Evolutionary conservation across 768 basidiomycete genomes (phyloP).

Genomic region (Russula abietina): DNA sequence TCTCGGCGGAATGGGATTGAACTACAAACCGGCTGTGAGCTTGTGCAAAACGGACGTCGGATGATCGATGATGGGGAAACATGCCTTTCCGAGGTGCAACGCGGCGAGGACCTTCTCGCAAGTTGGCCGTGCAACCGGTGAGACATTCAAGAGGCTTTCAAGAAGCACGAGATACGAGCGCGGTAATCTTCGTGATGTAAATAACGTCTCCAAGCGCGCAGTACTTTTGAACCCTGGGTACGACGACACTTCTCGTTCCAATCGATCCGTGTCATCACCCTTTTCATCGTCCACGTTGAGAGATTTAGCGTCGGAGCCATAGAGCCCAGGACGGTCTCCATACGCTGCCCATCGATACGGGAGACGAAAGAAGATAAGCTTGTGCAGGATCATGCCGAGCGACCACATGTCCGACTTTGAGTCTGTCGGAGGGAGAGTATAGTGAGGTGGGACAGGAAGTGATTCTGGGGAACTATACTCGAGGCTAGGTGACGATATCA

Average conservation of each 20-base stretch:
- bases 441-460: constrained; percentile 59
- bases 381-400: constrained; percentile 92
- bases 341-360: constrained; percentile 74
- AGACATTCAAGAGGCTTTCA: constrained; percentile 61
- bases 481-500: constrained; percentile 11
- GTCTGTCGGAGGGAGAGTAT: constrained; percentile 62
- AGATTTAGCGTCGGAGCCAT: constrained; percentile 14
- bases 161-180: constrained; percentile 64
- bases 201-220: constrained; percentile 44
- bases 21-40: background rate
- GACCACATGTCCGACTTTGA: constrained; percentile 97
- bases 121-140: constrained; percentile 56
- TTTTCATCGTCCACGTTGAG: constrained; percentile 37
- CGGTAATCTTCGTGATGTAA: constrained; percentile 69
- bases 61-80: constrained; percentile 27
- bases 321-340: constrained; percentile 37
- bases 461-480: constrained; percentile 57
- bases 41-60: background rate
- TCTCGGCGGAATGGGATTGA: constrained; percentile 12
- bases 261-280: constrained; percentile 54
- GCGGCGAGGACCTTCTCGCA: constrained; percentile 67
- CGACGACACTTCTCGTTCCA: constrained; percentile 65
- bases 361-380: constrained; percentile 83
- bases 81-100: constrained; percentile 66
- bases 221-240: constrained; percentile 72